A percentile compares a stretch with the other conserved stretches of the same genome.
These are phyloP conservation scores for Corynascus novoguineensis DNA, from an alignment of 495 filamentous ascomycete genomes.

Conservation along the genomic window DNA sequence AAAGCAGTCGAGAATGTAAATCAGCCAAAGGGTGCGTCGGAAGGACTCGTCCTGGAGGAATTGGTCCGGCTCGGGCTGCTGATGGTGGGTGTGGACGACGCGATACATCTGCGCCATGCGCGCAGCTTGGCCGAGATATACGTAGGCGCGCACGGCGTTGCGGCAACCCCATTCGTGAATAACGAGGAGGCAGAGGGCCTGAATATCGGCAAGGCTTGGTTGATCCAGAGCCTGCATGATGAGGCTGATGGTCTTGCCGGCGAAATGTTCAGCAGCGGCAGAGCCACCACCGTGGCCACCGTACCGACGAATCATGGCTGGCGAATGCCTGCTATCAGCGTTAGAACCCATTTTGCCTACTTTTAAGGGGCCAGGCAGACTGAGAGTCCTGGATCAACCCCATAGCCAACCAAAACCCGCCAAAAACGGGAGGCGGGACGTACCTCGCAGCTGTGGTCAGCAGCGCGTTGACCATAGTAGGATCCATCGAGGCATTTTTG, in stretches of 20 bases:
- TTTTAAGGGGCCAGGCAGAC: conserved; percentile 19
- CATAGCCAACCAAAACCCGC: not conserved
- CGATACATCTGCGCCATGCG: conserved; percentile 51
- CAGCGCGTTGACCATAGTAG: conserved; percentile 44
- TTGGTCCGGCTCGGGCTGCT: conserved; percentile 40
- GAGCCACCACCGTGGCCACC: conserved; percentile 41
- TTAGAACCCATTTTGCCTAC: conserved; percentile 9
- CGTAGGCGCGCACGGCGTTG: conserved; percentile 48
- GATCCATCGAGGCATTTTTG: conserved; percentile 42
- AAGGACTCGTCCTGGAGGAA: conserved; percentile 50
- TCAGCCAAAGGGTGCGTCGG: conserved; percentile 47
- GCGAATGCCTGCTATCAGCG: conserved; percentile 36
- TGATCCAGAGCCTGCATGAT: conserved; percentile 44
- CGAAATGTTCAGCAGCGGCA: conserved; percentile 45
- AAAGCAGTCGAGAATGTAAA: conserved; percentile 50
- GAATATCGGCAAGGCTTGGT: conserved; percentile 47
- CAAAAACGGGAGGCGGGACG: conserved; percentile 9
- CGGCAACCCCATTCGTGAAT: conserved; percentile 50
- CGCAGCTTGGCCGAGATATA: conserved; percentile 47
- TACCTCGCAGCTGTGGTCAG: conserved; percentile 47
- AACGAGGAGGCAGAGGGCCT: conserved; percentile 46
- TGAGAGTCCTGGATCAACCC: conserved; percentile 9
- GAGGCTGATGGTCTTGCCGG: conserved; percentile 42
- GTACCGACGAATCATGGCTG: conserved; percentile 45
- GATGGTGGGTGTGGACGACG: conserved; percentile 42